Conservation (phyloP, 179 eudicot species). For the Amaranthus tricolor region DNA sequence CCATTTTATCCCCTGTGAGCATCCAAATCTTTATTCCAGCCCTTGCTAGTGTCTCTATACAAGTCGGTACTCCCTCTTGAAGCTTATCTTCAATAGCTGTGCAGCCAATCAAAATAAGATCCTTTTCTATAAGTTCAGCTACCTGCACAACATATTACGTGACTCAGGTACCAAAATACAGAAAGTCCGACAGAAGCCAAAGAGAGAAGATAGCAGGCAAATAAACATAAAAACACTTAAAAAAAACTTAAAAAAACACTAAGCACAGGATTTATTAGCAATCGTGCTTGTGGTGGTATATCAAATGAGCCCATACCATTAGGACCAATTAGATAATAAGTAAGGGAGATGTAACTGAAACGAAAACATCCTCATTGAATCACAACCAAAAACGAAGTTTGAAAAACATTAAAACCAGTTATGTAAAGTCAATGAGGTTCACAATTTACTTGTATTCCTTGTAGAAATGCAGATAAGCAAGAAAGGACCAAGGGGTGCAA, state of each 20-base stretch:
- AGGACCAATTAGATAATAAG: neutral
- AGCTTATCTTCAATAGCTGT: slow-evolving; percentile 99
- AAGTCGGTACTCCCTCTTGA: slow-evolving; percentile 95
- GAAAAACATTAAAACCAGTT: neutral
- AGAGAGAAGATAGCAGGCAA: neutral
- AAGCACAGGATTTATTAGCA: neutral
- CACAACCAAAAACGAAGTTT: slow-evolving; percentile 1
- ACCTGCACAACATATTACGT: slow-evolving; percentile 49
- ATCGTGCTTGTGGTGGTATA: neutral
- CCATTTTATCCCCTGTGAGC: slow-evolving; percentile 98
- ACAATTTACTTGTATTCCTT: neutral
- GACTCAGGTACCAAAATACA: neutral
- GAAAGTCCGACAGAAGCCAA: neutral
- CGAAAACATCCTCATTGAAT: neutral
- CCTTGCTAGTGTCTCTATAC: slow-evolving; percentile 87
- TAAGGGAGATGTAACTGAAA: neutral
- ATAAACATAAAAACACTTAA: neutral
- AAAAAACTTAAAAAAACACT: no score
- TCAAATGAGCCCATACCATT: neutral
- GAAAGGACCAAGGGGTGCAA: neutral
- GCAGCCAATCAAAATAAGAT: slow-evolving; percentile 80
- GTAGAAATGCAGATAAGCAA: neutral
- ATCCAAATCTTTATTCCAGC: slow-evolving; percentile 99
- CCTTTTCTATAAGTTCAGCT: slow-evolving; percentile 89
- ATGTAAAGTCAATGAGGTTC: neutral